Conservation (phyloP, 306 rosid species). For the Inga laurina region DNA sequence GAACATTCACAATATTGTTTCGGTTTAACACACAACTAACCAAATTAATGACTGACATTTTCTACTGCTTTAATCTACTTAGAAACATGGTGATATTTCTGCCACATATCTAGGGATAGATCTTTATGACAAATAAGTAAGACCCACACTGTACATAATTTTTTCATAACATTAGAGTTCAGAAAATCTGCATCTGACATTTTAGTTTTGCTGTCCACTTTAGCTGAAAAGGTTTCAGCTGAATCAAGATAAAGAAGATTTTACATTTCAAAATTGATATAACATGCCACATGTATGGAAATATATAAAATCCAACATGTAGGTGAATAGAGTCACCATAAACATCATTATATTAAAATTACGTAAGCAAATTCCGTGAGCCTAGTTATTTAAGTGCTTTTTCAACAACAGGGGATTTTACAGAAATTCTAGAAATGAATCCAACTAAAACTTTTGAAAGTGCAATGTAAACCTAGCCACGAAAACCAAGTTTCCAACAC, state of each 20-base stretch:
- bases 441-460: background rate
- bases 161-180: background rate
- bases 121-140: background rate
- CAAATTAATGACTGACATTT: background rate
- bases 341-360: background rate
- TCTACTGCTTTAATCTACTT: background rate
- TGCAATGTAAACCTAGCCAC: background rate
- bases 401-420: background rate
- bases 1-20: background rate
- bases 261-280: background rate
- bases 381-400: background rate
- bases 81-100: background rate
- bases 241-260: background rate
- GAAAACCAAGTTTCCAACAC: background rate
- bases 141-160: background rate
- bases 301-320: background rate
- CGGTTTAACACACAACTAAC: background rate
- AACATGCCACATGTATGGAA: background rate
- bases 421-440: background rate
- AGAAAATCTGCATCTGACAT: background rate
- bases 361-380: background rate
- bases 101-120: background rate
- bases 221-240: background rate
- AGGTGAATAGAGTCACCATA: background rate
- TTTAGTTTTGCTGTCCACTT: background rate